Evolutionary conservation across 1,139 yeast genomes (phyloP).

Genomic region (Blastobotrys arbuscula): DNA sequence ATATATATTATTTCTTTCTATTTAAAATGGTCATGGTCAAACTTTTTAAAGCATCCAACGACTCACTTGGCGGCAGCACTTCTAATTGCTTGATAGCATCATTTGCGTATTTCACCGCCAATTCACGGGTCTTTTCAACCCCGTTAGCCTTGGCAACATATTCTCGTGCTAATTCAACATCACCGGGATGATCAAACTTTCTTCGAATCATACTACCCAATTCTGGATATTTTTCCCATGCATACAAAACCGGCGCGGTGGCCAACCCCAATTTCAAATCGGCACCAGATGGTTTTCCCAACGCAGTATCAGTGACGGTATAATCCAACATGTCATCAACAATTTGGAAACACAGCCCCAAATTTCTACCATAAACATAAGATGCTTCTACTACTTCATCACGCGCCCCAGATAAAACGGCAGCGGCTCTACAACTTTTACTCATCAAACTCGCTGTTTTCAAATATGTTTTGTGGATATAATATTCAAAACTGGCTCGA

Average conservation of each 20-base stretch:
- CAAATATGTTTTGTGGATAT: slow-evolving; percentile 87
- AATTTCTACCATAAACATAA: slow-evolving; percentile 84
- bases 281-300: slow-evolving; percentile 96
- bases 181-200: slow-evolving; percentile 76
- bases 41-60: slow-evolving; percentile 80
- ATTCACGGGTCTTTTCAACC: slow-evolving; percentile 62
- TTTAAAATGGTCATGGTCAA: slow-evolving; percentile 79
- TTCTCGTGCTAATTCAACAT: slow-evolving; percentile 69
- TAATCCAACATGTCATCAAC: slow-evolving; percentile 96
- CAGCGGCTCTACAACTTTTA: slow-evolving; percentile 91
- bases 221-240: slow-evolving; percentile 86
- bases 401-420: slow-evolving; percentile 82
- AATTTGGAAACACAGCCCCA: slow-evolving; percentile 92
- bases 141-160: slow-evolving; percentile 73
- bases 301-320: slow-evolving; percentile 70
- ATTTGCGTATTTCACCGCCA: slow-evolving; percentile 75
- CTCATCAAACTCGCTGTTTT: slow-evolving; percentile 95
- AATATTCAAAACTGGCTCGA: slow-evolving; percentile 89
- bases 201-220: slow-evolving; percentile 79
- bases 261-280: slow-evolving; percentile 92
- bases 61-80: slow-evolving; percentile 77
- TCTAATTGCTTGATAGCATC: slow-evolving; percentile 65
- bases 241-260: slow-evolving; percentile 92
- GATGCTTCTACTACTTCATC: slow-evolving; percentile 72
- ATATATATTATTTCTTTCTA: slow-evolving; percentile 51